Base-by-base conservation (phyloP, 2,329 filamentous ascomycete species). In the Colletotrichum godetiae region DNA sequence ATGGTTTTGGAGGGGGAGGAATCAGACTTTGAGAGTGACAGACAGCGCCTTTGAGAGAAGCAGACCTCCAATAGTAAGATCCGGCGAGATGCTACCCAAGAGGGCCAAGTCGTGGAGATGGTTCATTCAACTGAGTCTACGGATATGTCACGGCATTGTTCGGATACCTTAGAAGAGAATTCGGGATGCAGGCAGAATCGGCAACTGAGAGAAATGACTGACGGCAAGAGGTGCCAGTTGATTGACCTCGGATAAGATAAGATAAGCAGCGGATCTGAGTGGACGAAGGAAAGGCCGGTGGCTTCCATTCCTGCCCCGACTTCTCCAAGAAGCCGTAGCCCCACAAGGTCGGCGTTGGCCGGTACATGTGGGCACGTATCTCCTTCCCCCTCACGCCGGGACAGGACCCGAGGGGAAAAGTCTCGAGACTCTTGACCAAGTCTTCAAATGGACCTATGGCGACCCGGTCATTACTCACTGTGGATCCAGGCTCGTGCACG, bases 221-320 rank as follows among this genome's bases (percentile, higher is more conserved):
- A 49, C 7, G 19, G 42, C 4, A 46, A 49, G 42, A 33, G 49
- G 60, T 22, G 35, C 19, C 56, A 15, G 22, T n/a, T 19, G 31
- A 56, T 24, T 65, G 63, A 67, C 63, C 63, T 67, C 63, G 63
- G 53, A 67, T 35, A 67, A 67, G 53, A 67, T 67, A 67, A 58
- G 56, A 58, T 58, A 58, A 58, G 63, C 6, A 19, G 19, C 53
- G 19, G 24, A 46, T 29, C 11, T 58, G 52, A 58, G 52, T 56
- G 64, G 65, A 63, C 49, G 37, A 72, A 63, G 65, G 69, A 59
- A 68, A 63, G 19, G 2, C 53, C 52, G 33, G 37, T 24, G 19
- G 59, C 42, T 49, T 42, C 19, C 37, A 42, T 42, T 52, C 27
- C n/a, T 35, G 37, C 35, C 33, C 55, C 24, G 33, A 59, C 31